These are phyloP conservation scores for Aspergillus latus DNA, from an alignment of 2,329 filamentous ascomycete genomes.

Conservation along the genomic window DNA sequence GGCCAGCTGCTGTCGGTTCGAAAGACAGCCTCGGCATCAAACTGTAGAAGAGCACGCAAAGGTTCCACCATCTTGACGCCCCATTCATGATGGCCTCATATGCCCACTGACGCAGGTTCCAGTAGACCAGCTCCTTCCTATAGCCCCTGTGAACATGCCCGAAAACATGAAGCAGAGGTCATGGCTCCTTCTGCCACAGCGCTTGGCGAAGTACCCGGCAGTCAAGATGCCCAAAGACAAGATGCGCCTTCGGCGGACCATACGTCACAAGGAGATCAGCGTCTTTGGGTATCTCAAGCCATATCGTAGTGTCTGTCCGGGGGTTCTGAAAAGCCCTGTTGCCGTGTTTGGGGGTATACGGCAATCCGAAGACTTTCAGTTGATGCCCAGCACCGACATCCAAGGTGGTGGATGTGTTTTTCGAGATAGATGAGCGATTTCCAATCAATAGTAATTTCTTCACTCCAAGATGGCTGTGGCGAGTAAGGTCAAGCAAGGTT, in stretches of 20 bases:
- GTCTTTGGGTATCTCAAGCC: slow-evolving; percentile 61
- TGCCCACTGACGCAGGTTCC: slow-evolving; percentile 65
- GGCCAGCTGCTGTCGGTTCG: background rate
- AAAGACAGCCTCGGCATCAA: background rate
- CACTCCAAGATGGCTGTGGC: slow-evolving; percentile 42
- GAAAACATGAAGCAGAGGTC: slow-evolving; percentile 74
- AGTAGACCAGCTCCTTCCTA: slow-evolving; percentile 64
- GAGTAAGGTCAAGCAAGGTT: background rate
- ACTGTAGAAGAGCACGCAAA: background rate
- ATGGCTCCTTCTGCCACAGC: slow-evolving; percentile 69
- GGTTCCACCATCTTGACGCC: background rate
- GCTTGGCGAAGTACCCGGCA: slow-evolving; percentile 66
- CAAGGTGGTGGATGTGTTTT: slow-evolving; percentile 55
- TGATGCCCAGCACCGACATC: slow-evolving; percentile 47
- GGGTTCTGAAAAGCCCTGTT: slow-evolving; percentile 75
- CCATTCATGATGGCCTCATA: slow-evolving; percentile 60
- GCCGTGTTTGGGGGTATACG: slow-evolving; percentile 70
- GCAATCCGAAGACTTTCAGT: slow-evolving; percentile 72
- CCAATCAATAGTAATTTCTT: slow-evolving; percentile 53
- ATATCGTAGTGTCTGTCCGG: slow-evolving; percentile 23
- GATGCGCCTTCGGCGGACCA: slow-evolving; percentile 68
- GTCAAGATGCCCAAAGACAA: slow-evolving; percentile 56
- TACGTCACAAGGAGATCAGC: slow-evolving; percentile 77
- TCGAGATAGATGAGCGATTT: slow-evolving; percentile 70
- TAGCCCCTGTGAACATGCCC: slow-evolving; percentile 75